Evolutionary conservation across 148 eudicot species (phyloP).

Genomic region (Rheum nobile): DNA sequence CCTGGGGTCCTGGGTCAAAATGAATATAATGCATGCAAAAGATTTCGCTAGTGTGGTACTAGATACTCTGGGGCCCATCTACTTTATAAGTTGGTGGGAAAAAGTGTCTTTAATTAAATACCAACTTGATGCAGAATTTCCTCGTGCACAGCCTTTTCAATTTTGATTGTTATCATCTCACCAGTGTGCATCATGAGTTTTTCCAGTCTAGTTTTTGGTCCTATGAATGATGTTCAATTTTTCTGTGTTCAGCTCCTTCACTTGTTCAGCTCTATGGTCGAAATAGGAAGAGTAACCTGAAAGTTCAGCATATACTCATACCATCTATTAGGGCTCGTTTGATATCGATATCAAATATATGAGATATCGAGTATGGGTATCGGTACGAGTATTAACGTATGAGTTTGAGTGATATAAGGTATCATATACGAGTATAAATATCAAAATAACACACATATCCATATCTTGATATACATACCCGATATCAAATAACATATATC

Average conservation of each 20-base stretch:
- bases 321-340: too few species aligned
- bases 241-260: not conserved
- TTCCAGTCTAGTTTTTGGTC: not conserved
- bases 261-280: not conserved
- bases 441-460: too few species aligned
- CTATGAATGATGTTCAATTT: not conserved
- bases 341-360: too few species aligned
- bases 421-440: too few species aligned
- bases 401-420: too few species aligned
- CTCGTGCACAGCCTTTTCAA: not conserved
- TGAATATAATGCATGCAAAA: not conserved
- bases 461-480: too few species aligned
- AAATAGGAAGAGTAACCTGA: too few species aligned
- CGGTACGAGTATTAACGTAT: too few species aligned
- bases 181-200: not conserved
- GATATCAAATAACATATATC: too few species aligned
- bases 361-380: too few species aligned
- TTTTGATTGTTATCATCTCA: not conserved
- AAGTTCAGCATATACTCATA: too few species aligned
- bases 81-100: conserved; percentile 1
- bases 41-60: not conserved
- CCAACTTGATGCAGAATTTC: not conserved
- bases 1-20: not conserved
- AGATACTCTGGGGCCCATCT: not conserved
- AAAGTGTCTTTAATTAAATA: not conserved